phyloP scores from a whole-genome alignment of 768 basidiomycete species.

The Rickenella mellea region DNA sequence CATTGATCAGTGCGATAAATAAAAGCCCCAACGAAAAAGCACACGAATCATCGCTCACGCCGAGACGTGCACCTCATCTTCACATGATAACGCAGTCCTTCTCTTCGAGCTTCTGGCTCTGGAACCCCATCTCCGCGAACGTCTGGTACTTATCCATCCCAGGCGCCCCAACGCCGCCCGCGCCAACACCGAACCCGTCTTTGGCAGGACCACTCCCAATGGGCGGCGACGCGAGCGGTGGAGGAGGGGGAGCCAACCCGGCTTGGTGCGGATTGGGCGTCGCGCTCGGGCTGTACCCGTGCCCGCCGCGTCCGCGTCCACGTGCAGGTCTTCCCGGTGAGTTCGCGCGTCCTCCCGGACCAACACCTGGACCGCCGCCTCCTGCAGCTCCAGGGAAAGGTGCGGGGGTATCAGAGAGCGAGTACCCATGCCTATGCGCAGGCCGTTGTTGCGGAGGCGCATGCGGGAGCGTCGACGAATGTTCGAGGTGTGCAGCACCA shows the following conservation, averaged over 20 bases:
- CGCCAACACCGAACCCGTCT: neutral
- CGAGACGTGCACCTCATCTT: too few species aligned
- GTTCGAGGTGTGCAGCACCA: too few species aligned
- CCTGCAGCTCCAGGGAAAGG: conserved; percentile 3
- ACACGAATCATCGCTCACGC: too few species aligned
- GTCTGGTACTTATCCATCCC: conserved; percentile 32
- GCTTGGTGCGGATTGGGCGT: neutral
- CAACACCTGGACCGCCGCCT: neutral
- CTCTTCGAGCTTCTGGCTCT: conserved; percentile 65
- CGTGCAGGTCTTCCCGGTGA: neutral
- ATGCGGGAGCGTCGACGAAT: neutral
- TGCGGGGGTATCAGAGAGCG: conserved; percentile 1
- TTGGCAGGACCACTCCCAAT: neutral
- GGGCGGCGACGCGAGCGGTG: neutral
- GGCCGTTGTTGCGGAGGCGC: conserved; percentile 1
- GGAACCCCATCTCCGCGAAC: conserved; percentile 92
- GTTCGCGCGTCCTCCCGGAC: neutral
- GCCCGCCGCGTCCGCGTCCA: neutral
- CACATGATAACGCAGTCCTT: conserved; percentile 88
- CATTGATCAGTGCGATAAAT: too few species aligned
- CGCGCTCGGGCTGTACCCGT: neutral
- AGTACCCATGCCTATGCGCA: neutral
- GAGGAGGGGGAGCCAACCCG: neutral
- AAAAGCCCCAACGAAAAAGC: too few species aligned
- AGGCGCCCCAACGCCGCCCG: too few species aligned